phyloP scores from a whole-genome alignment of 2,329 filamentous ascomycete genomes.

The Colletotrichum australisinense region DNA sequence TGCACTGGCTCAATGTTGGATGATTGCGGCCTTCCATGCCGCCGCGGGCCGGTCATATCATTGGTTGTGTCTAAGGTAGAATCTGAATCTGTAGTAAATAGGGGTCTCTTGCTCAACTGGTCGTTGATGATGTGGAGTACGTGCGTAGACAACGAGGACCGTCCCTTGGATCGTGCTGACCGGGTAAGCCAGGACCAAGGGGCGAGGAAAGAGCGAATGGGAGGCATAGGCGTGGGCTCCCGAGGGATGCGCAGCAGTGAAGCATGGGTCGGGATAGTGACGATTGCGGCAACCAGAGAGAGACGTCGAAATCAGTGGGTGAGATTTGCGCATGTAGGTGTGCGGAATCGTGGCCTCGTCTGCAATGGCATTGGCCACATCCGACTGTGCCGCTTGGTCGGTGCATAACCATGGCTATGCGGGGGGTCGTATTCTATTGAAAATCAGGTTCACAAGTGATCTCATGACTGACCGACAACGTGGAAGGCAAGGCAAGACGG shows the following conservation, averaged over 20 bases:
- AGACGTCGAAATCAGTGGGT: not conserved
- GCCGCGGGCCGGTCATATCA: not conserved
- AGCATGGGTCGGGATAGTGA: not conserved
- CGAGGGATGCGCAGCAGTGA: not conserved
- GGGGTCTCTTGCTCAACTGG: constrained; percentile 7
- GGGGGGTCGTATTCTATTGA: not conserved
- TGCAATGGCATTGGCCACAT: not conserved
- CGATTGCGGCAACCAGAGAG: not conserved
- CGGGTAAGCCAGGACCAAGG: constrained; percentile 7
- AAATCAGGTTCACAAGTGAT: not conserved
- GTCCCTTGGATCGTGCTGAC: constrained; percentile 6
- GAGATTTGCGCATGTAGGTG: not conserved
- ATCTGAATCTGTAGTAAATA: constrained; percentile 15
- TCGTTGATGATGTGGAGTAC: not conserved
- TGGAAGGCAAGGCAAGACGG: not conserved
- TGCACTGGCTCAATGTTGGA: constrained; percentile 19
- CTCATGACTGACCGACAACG: constrained; percentile 1
- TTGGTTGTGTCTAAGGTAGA: constrained; percentile 6
- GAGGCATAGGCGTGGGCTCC: not conserved
- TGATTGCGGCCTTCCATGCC: constrained; percentile 10
- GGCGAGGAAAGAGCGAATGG: not conserved
- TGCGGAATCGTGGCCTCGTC: not conserved
- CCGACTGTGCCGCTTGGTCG: not conserved
- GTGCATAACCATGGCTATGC: not conserved
- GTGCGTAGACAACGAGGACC: constrained; percentile 1